A percentile compares a stretch with the other conserved stretches of the same genome.
Conservation (phyloP, 306 rosid species). For the Arachis hypogaea region DNA sequence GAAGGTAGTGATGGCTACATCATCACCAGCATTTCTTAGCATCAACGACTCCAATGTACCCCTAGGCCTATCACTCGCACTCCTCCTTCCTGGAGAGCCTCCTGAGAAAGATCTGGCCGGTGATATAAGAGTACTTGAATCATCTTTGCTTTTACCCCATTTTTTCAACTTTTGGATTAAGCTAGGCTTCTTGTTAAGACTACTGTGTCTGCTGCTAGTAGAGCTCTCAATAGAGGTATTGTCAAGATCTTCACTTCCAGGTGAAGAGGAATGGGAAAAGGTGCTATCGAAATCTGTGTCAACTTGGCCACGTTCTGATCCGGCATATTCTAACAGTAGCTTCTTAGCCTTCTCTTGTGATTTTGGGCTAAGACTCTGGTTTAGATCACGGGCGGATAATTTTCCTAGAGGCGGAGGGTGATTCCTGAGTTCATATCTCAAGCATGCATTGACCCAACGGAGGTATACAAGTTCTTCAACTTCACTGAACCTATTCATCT, state of each 20-base stretch:
- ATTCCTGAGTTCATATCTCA: constrained; percentile 80
- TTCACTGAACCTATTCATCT: constrained; percentile 78
- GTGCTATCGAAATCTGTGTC: constrained; percentile 83
- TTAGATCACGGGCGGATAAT: constrained; percentile 74
- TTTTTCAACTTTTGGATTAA: constrained; percentile 78
- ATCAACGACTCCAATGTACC: constrained; percentile 72
- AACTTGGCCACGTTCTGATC: constrained; percentile 82
- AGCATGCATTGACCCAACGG: constrained; percentile 92
- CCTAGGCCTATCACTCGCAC: constrained; percentile 58
- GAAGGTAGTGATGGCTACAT: constrained; percentile 66
- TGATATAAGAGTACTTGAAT: constrained; percentile 54
- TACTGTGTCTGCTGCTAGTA: constrained; percentile 58
- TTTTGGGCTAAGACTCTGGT: constrained; percentile 70
- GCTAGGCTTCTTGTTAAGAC: constrained; percentile 65
- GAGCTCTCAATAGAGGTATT: constrained; percentile 76
- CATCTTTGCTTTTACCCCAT: constrained; percentile 81
- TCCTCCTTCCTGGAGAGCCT: constrained; percentile 60
- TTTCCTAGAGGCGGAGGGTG: constrained; percentile 63
- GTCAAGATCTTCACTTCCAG: constrained; percentile 90
- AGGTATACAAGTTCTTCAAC: constrained; percentile 92
- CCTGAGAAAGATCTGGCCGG: constrained; percentile 58
- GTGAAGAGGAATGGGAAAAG: constrained; percentile 78
- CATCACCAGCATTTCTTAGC: constrained; percentile 69
- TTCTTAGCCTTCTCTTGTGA: constrained; percentile 83
- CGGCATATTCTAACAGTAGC: constrained; percentile 79